Evolutionary conservation across 805 yeast species (phyloP), one percentile per base, ranked within the genome.

Genomic region (Diddensiella santjacobensis): DNA sequence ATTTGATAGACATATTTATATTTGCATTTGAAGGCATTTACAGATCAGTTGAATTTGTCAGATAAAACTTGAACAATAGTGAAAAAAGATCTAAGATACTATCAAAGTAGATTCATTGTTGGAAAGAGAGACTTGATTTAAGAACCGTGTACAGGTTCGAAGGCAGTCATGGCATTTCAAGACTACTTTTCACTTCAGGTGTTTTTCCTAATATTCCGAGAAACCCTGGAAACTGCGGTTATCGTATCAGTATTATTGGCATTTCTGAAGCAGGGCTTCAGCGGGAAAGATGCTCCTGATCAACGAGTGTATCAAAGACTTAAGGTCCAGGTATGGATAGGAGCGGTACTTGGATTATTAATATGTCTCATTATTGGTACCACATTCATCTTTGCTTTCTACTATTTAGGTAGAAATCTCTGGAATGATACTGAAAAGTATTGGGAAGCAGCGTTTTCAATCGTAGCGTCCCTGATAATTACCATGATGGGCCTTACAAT

Each of bases 171-270:
- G 53, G 42, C 54, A 30, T 55, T 55, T 42, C 56, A 57, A 30
- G 64, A 66, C 47, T 78, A 58, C 46, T 82, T 82, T 63, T 80
- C 80, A 62, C 82, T 79, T 39, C 82, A 80, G 64, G 86, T 88
- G 53, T 89, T 88, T 75, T 89, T 89, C 71, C 83, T 89, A 60
- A 93, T 87, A 47, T 83, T 89, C 67, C 82, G 96, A 73, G 96
- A 89, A 71, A 73, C 90, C 45, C 71, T 89, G 56, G 96, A 89
- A 72, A 95, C 96, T 11, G 84, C 87, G 45, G 77, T 89, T 52
- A 84, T 89, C 53, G 84, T 89, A 48, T 86, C 96, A 19, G 96
- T 89, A 40, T 71, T 89, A 54, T 73, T 89, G 50, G 91, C 96
- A 35, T 88, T 89, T 70, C 73, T 89, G 60, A 84, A 85, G 64